Evolutionary conservation across 345 rosid species (phyloP).

Genomic region (Pistacia integerrima): DNA sequence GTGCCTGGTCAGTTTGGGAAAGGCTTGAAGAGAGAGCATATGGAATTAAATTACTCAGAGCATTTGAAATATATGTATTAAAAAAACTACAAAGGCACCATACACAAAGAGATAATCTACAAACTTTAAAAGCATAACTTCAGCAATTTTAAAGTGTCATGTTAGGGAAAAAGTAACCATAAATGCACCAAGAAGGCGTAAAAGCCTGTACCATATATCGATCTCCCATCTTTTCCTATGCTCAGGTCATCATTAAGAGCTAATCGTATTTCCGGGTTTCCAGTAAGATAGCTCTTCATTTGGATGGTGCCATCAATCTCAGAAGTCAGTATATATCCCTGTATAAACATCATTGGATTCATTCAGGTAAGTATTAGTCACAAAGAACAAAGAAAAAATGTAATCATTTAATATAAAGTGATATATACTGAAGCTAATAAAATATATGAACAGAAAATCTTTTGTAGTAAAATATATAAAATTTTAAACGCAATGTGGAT

Average conservation of each 20-base stretch:
- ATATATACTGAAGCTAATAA: not conserved
- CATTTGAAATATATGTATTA: not conserved
- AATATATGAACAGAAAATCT: not conserved
- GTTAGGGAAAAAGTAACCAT: constrained; percentile 15
- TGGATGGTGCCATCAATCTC: constrained; percentile 99
- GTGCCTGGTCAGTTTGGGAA: constrained; percentile 10
- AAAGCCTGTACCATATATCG: constrained; percentile 65
- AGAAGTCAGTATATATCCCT: constrained; percentile 97
- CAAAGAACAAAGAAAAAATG: not conserved
- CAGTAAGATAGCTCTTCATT: constrained; percentile 98
- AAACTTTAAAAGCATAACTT: constrained; percentile 7
- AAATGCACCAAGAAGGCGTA: constrained; percentile 7
- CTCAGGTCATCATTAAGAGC: constrained; percentile 94
- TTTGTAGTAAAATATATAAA: not conserved
- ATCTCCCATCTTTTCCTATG: constrained; percentile 84
- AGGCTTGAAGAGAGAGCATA: not conserved
- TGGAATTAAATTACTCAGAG: constrained; percentile 12
- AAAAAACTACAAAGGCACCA: not conserved
- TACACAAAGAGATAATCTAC: not conserved
- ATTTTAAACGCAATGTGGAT: too few relatives aligned
- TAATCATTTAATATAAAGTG: not conserved
- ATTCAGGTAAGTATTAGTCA: not conserved
- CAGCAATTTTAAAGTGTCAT: constrained; percentile 10
- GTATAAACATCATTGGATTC: constrained; percentile 24
- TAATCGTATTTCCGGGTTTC: constrained; percentile 94